phyloP scores from a whole-genome alignment of 1,284 basidiomycete species.

The Ceratobasidium sp. region DNA sequence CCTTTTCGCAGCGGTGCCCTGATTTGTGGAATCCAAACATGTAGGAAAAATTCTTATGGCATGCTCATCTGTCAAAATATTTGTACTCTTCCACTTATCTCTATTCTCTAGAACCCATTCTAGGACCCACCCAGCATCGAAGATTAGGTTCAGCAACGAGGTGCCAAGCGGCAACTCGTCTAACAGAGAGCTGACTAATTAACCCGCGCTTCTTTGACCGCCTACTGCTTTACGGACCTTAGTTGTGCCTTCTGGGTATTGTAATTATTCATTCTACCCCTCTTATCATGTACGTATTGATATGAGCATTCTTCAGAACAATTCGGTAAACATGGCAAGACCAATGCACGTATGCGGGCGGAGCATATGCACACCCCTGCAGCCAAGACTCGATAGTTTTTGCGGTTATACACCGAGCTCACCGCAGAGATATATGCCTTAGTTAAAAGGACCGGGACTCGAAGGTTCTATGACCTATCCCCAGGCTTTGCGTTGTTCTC shows the following conservation, averaged over 20 bases:
- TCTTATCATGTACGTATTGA: not conserved
- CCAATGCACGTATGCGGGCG: not conserved
- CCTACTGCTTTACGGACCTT: conserved; percentile 21
- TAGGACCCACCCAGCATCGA: too few species aligned
- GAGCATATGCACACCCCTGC: not conserved
- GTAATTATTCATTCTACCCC: not conserved
- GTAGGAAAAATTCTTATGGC: too few species aligned
- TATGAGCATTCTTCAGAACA: not conserved
- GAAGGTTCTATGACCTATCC: conserved; percentile 32
- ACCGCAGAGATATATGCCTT: not conserved
- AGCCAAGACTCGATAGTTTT: not conserved
- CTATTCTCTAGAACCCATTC: too few species aligned
- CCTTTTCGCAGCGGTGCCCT: too few species aligned
- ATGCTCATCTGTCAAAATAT: too few species aligned
- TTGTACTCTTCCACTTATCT: not conserved
- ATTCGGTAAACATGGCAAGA: not conserved
- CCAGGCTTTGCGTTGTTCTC: conserved; percentile 4
- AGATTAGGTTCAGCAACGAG: not conserved
- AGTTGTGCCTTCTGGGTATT: not conserved
- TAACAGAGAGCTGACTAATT: conserved; percentile 14
- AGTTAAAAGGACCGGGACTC: not conserved
- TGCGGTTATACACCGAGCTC: not conserved
- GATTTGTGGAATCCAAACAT: too few species aligned
- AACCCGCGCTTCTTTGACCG: conserved; percentile 31
- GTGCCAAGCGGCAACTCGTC: conserved; percentile 25